Base-by-base conservation (phyloP, 169 alveolate species). In the Eimeria acervulina region DNA sequence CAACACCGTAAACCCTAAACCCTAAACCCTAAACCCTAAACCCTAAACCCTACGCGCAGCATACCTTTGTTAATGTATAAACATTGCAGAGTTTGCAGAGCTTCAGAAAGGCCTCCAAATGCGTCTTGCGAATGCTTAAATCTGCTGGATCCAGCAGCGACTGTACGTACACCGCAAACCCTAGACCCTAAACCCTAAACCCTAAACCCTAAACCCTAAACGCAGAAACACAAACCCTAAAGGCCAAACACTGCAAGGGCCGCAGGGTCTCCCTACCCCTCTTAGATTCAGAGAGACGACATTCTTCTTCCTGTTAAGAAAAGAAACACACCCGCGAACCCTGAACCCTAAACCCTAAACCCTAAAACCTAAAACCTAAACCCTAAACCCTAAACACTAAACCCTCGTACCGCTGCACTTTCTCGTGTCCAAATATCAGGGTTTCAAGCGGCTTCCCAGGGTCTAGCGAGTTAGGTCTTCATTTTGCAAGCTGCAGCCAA, bases 1-100 rank as follows among this genome's bases (percentile, higher is more conserved):
- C 13, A 33, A n/a, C 15, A 72, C 84, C 52, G 23, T 31, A 44
- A 72, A 72, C 52, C 47, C 52, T 72, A 72, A 31, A 10, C 52
- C 47, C 84, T 72, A 36, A 72, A 72, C 84, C 52, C 84, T 1
- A 72, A 72, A 72, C 84, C 84, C 47, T 72, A 2, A 72, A 72
- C 40, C 84, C 47, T 8, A 36, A 10, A 51, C 7, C 21, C 21
- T 12, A 0, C 7, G 59, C 21, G 59, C 7, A 51, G 21, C 84
- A 1, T 31, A 72, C 84, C 84, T 72, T 28, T 17, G 44, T 23
- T 13, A 72, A 15, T 72, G 84, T 72, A 38, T 72, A 72, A 21
- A 72, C 40, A 44, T 21, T 31, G 84, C n/a, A 72, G 21, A 21
- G 7, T 21, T 10, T 23, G 21, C 84, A 72, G 1, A 72, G 84